These are phyloP conservation scores for Dactylellina haptotyla DNA, from an alignment of 2,329 filamentous ascomycete species.

Conservation along the genomic window DNA sequence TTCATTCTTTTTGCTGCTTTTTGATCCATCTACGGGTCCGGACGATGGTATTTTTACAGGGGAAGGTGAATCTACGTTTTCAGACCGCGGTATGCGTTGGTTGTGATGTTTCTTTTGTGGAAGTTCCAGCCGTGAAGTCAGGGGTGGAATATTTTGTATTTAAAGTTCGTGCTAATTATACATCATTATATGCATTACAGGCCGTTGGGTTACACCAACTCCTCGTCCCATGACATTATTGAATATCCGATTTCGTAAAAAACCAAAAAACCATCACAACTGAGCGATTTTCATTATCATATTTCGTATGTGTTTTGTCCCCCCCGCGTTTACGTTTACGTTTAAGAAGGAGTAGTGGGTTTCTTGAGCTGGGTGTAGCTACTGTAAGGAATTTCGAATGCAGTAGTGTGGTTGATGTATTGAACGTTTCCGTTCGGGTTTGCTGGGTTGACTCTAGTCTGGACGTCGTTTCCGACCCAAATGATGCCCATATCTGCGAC, in stretches of 20 bases:
- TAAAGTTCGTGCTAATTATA: too few species aligned
- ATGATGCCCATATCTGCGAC: constrained; percentile 21
- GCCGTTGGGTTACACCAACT: too few species aligned
- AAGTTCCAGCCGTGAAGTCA: too few species aligned
- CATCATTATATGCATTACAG: too few species aligned
- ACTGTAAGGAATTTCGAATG: constrained; percentile 23
- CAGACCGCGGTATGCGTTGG: background rate
- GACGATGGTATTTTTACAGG: background rate
- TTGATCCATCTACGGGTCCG: background rate
- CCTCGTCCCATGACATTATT: too few species aligned
- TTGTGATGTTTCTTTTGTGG: too few species aligned
- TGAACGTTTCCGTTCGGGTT: constrained; percentile 40
- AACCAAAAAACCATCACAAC: too few species aligned
- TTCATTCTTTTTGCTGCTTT: constrained; percentile 38
- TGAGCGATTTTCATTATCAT: background rate
- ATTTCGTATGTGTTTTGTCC: background rate
- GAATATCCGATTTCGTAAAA: too few species aligned
- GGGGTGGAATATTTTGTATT: too few species aligned
- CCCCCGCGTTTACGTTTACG: too few species aligned
- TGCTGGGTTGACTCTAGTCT: constrained; percentile 23
- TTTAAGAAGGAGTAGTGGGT: background rate
- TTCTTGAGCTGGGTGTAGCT: constrained; percentile 22
- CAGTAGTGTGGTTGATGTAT: constrained; percentile 23
- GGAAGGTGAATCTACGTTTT: background rate
- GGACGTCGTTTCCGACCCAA: constrained; percentile 30